Evolutionary conservation across 179 eudicot species (phyloP), one percentile per base, ranked within the genome.

Genomic region (Patellifolia procumbens): DNA sequence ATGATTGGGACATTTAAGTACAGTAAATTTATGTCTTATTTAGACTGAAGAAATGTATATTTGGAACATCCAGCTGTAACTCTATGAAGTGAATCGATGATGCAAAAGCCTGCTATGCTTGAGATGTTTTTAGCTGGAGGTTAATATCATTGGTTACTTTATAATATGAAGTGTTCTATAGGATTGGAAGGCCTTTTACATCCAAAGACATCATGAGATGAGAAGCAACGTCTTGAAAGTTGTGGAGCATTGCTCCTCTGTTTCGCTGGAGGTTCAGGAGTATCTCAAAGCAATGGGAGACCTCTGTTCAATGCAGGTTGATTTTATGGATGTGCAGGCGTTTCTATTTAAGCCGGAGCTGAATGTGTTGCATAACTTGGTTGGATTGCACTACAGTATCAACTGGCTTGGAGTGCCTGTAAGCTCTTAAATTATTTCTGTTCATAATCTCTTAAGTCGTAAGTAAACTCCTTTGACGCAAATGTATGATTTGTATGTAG

Each of bases 321-420:
- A 88, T 73, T 91, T 91, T 63, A 76, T 78, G 79, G 98, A 93
- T 77, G 90, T 93, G 61, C 86, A 85, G 75, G 74, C 88, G 84
- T 87, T 93, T 76, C 82, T 93, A 49, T 82, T 93, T 66, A 90
- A 81, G 74, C 90, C 90, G 5, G 85, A 88, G 68, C 85, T 82
- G 49, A 80, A 79, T 74, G 93, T 86, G 60, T 70, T 93, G 58
- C 86, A 89, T 13, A 93, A 93, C 85, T 81, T 91, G 87, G 70
- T 92, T 31, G 98, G 97, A 66, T 71, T 93, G 79, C 97, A 93
- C 79, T 93, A 91, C 72, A 89, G 98, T 85, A 80, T 90, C 74
- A 68, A 81, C 16, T 85, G 87, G 85, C 98, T 93, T 68, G 84
- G 82, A 76, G 85, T 89, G 34, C 88, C 95, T 76, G 98, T 91